Base-by-base conservation (phyloP, 1,284 basidiomycete genomes). In the Moesziomyces antarcticus region DNA sequence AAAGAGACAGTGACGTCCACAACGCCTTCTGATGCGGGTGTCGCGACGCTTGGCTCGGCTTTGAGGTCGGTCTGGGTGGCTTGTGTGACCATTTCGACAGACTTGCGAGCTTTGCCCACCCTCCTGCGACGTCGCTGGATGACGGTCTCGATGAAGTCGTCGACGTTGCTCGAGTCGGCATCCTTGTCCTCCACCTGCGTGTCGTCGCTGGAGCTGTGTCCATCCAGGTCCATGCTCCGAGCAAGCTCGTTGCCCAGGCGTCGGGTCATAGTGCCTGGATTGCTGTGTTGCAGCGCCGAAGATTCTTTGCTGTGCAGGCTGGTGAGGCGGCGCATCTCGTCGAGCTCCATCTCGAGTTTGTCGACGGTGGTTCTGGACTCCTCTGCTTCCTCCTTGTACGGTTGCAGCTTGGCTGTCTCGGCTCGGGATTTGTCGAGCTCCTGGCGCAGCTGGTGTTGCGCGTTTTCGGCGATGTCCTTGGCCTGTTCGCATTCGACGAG, bases 271-370 rank as follows among this genome's bases (percentile, higher is more conserved):
- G 65, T 69, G 8, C 49, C 40, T 5, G 56, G 71, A 30, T 65
- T 65, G 58, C 71, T 69, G 37, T 64, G 50, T 22, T 55, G 56
- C 21, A 91, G 85, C 1, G 51, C 53, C 21, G 68, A 73, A 5
- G 54, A 56, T n/a, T 73, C 62, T 20, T 72, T 66, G 49, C 61
- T 66, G 46, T 71, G 60, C 10, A 59, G 33, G 14, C 55, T 64
- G 3, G 70, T 61, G 20, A 73, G 52, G 16, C 70, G 59, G 16
- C 64, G 59, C 45, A 73, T 22, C 46, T 73, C 71, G 46, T 68
- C 65, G 11, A 64, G 57, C 52, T 73, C 65, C 71, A 65, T 64
- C 30, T 73, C 65, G 45, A 73, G 71, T 43, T 65, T 69, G 49
- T 73, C 65, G 9, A 69, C 65, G 3, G 61, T 65, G 13, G 35